A percentile compares a stretch with the other conserved stretches of the same genome.
phyloP scores from a whole-genome alignment of 2,329 filamentous ascomycete genomes.

The Aphanoascus verrucosus region DNA sequence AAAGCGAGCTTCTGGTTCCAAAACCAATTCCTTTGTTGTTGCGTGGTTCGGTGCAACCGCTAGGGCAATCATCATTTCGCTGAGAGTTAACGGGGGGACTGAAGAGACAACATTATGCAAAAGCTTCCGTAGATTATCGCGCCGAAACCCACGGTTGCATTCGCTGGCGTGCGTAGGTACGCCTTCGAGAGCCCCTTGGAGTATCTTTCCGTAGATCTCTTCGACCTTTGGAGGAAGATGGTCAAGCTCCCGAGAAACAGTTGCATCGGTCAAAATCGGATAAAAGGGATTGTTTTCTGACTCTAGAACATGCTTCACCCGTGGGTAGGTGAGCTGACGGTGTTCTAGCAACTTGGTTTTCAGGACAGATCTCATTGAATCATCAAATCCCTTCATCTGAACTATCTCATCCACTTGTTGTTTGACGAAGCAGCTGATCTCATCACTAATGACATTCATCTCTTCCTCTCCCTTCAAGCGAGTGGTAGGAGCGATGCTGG shows the following conservation, averaged over 20 bases:
- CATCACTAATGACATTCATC: conserved; percentile 17
- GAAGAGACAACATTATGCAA: conserved; percentile 30
- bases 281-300: too few relatives aligned
- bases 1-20: conserved; percentile 16
- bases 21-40: conserved; percentile 9
- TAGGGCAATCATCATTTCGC: conserved; percentile 18
- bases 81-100: conserved; percentile 24
- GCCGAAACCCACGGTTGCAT: too few relatives aligned
- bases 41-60: conserved; percentile 6
- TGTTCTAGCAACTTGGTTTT: conserved; percentile 22
- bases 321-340: conserved; percentile 33
- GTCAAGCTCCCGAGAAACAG: conserved; percentile 16
- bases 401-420: conserved; percentile 14
- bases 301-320: conserved; percentile 29
- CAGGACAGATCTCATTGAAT: too few relatives aligned
- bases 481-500: conserved; percentile 17
- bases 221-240: conserved; percentile 20
- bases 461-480: conserved; percentile 17
- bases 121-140: conserved; percentile 22
- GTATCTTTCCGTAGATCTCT: conserved; percentile 28
- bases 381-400: conserved; percentile 16
- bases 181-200: conserved; percentile 24
- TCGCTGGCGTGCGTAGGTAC: too few relatives aligned
- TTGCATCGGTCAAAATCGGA: conserved; percentile 16
- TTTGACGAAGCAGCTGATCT: conserved; percentile 22